Conservation (phyloP, 176 grass and related monocot species). For the Poa annua region DNA sequence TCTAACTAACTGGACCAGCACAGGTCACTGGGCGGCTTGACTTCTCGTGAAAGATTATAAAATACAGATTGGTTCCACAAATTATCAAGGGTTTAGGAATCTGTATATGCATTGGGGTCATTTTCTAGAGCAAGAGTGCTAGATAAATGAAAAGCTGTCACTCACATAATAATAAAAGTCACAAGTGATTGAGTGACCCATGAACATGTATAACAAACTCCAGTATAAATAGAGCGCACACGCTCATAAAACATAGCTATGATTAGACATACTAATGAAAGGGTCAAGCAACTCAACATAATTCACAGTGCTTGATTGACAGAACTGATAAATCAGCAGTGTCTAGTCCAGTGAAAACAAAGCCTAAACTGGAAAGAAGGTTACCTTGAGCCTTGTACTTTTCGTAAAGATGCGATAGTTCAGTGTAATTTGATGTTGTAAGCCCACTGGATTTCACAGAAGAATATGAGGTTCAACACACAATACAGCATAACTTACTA, state of each 20-base stretch:
- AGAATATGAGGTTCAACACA: conserved; percentile 15
- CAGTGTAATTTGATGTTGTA: conserved; percentile 94
- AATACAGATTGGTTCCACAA: not conserved
- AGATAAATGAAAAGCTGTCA: not conserved
- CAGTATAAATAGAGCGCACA: not conserved
- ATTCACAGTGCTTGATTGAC: not conserved
- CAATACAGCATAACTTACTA: not conserved
- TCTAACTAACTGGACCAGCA: not conserved
- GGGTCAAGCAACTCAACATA: not conserved
- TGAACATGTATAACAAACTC: not conserved
- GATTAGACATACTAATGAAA: conserved; percentile 9
- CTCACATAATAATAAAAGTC: not conserved
- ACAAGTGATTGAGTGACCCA: not conserved
- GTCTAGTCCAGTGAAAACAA: not conserved
- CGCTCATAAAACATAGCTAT: not conserved
- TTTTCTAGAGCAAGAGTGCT: not conserved
- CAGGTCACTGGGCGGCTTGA: not conserved
- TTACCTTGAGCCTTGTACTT: conserved; percentile 99
- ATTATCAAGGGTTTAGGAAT: conserved; percentile 18
- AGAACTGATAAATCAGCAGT: conserved; percentile 22
- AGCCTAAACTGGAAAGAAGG: not conserved
- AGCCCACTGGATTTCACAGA: conserved; percentile 66
- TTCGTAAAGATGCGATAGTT: conserved; percentile 94
- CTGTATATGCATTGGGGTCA: not conserved
- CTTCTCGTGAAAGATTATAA: not conserved